Conservation (phyloP, 257 asterid species). For the Salvia hispanica region DNA sequence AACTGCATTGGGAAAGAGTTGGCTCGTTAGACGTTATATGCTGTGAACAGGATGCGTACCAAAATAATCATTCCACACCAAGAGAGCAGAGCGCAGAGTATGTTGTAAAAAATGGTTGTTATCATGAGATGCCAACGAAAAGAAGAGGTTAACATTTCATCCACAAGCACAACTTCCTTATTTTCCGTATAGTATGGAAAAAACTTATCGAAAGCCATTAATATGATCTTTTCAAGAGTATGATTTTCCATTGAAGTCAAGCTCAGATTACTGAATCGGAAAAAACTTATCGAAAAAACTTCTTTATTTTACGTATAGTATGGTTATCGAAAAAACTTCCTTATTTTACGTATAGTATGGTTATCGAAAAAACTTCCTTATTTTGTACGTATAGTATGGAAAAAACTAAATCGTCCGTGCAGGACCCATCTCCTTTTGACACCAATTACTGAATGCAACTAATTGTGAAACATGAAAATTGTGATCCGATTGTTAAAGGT, state of each 20-base stretch:
- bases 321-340: too few relatives aligned
- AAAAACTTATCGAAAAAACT: too few relatives aligned
- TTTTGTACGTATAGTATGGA: too few relatives aligned
- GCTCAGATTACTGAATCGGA: background rate
- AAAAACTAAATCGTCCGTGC: background rate
- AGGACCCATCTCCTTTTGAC: background rate
- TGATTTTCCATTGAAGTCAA: background rate
- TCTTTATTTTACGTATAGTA: too few relatives aligned
- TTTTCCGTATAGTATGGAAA: background rate
- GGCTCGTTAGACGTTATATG: slow-evolving; percentile 21
- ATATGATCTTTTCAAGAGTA: background rate
- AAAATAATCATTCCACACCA: slow-evolving; percentile 5
- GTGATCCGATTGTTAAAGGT: background rate
- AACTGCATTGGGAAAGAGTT: slow-evolving; percentile 54
- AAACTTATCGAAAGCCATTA: background rate
- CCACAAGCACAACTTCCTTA: slow-evolving; percentile 8
- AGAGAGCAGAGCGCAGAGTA: background rate
- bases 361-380: too few relatives aligned
- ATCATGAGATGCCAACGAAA: slow-evolving; percentile 6
- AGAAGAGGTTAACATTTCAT: background rate
- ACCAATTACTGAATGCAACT: background rate
- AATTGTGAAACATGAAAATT: background rate
- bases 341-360: too few relatives aligned
- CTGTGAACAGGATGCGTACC: background rate
- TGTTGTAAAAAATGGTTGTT: background rate